Base-by-base conservation (phyloP, 495 filamentous ascomycete genomes). In the Clavariopsis aquatica region DNA sequence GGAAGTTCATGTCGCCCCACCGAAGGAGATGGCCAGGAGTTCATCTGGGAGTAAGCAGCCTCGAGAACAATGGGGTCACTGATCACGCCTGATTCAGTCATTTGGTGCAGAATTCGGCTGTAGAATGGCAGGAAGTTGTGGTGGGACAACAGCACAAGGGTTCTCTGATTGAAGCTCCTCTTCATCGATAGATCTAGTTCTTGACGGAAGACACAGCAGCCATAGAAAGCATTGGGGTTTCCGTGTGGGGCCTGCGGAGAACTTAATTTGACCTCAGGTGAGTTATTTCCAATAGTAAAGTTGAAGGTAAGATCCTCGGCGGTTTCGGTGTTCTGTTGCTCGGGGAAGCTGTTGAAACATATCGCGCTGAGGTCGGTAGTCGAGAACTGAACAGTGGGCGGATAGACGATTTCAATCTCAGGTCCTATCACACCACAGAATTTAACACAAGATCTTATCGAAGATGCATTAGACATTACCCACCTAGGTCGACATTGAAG, bases 271-370 rank as follows among this genome's bases (percentile, higher is more conserved):
- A 76, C 59, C 19, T 70, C 62, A 12, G 72, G 72, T 6, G 72
- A 74, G 59, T 73, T 67, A 56, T 76, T 74, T 52, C 56, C 57
- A 26, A 76, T 67, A 13, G 72, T 71, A 47, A 74, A 76, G 38
- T 72, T 67, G 58, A 76, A 76, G 13, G 49, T 23, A 19, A 73
- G 60, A 47, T 73, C 72, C 13, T 72, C 70, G 5, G 55, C 62
- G 1, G 66, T 65, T 19, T 75, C 73, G 17, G 65, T 64, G 47
- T 73, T 72, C 41, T 72, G 70, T 22, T 71, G 64, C 57, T 75
- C 73, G 2, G 73, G 73, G 52, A 75, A 75, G 64, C 71, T 71
- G 49, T 76, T 73, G 71, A 76, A 76, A 56, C 71, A 73, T 6
- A 76, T 76, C 7, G 72, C 71, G 2, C 57, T 69, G 17, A 76